Base-by-base conservation (phyloP, 2,329 filamentous ascomycete species). In the Paracoccidioides brasiliensis region DNA sequence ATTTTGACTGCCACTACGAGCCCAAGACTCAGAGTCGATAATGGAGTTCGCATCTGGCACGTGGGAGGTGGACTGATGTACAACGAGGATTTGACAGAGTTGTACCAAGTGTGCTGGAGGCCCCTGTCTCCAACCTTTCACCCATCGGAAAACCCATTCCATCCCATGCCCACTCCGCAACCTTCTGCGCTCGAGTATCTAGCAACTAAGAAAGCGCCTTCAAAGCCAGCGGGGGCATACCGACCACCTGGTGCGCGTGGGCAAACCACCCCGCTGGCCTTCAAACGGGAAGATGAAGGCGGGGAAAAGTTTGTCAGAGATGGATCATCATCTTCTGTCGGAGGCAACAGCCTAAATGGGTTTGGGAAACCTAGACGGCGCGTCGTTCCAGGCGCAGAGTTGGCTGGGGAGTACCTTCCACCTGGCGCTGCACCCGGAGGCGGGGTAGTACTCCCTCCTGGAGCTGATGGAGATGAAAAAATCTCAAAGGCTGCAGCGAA, bases 1-100 rank as follows among this genome's bases (percentile, higher is more conserved):
- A 90, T 98, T 68, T 80, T 98, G 76, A 97, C 93, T 44, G 93
- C 93, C n/a, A 98, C 91, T 22, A 97, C 91, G 12, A 96, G 90
- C 62, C 93, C 93, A 4, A 85, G 93, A 60, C 81, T 98, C 57
- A 86, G 93, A 63, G 93, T 98, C 45, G 93, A 98, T 75, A 98
- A 98, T 65, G 93, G 91, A 58, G 80, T 98, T 63, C 90, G 90
- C 69, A 81, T 98, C 64, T 98, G 90, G 88, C 91, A 98, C 70
- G 85, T 95, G 38, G 81, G 84, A 60, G 93, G 93, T 48, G 79
- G 80, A 40, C 77, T 98, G 64, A 90, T 96, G 86, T 98, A 96
- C 77, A 88, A 90, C 66, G 86, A 94, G 72, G 93, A 97, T 61
- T 89, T 96, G 83, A 81, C 84, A 53, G 93, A 98, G 76, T 77